Evolutionary conservation across 2,329 filamentous ascomycete genomes (phyloP).

Genomic region (Pseudogymnoascus pannorum): DNA sequence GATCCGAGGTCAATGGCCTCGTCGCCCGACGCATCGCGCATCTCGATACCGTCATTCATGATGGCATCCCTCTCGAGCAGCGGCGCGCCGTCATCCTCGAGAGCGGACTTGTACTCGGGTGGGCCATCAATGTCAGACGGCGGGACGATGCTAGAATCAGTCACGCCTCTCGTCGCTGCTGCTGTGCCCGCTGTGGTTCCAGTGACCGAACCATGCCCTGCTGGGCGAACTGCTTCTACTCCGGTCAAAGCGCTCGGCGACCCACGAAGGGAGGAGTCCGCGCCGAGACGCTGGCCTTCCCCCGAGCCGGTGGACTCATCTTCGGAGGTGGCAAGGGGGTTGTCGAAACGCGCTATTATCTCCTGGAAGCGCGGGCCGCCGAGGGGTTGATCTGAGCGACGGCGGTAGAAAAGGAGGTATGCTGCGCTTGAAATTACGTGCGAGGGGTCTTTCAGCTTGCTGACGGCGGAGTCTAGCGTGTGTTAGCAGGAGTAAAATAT

Average conservation of each 20-base stretch:
- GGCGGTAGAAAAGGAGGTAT: conserved; percentile 93
- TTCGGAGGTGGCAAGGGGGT: conserved; percentile 40
- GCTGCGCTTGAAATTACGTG: conserved; percentile 67
- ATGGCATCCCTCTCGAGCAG: conserved; percentile 12
- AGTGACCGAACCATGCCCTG: conserved; percentile 47
- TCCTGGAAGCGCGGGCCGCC: conserved; percentile 70
- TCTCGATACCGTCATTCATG: conserved; percentile 18
- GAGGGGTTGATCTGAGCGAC: conserved; percentile 67
- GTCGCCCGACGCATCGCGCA: conserved; percentile 10
- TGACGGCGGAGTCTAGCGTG: conserved; percentile 64
- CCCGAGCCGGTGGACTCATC: conserved; percentile 50
- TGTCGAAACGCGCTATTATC: conserved; percentile 58
- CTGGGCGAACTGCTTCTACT: conserved; percentile 68
- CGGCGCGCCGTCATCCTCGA: conserved; percentile 17
- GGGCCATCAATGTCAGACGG: conserved; percentile 10
- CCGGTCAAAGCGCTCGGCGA: conserved; percentile 80
- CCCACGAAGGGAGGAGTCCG: conserved; percentile 75
- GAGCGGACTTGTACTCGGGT: conserved; percentile 22
- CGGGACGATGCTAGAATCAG: background rate
- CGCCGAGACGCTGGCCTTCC: conserved; percentile 83
- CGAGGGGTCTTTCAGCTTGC: conserved; percentile 49
- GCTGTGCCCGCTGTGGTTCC: conserved; percentile 21
- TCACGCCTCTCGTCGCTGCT: conserved; percentile 6
- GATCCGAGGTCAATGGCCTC: conserved; percentile 25
- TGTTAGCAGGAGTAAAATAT: conserved; percentile 34